These are phyloP conservation scores for Ceriops decandra DNA, from an alignment of 345 rosid genomes.

Conservation along the genomic window DNA sequence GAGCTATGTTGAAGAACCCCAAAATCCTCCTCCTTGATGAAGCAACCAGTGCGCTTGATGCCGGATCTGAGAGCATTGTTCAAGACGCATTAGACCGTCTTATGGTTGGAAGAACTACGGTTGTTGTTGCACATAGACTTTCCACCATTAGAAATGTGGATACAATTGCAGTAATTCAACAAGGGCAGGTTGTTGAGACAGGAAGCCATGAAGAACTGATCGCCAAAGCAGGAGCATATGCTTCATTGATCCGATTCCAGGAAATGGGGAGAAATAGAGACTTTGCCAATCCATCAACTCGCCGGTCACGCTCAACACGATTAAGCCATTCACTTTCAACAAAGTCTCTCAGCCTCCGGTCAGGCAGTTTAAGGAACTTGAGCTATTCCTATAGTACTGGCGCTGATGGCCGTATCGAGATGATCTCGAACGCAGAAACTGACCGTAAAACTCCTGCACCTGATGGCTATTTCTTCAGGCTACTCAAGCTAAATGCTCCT, in stretches of 20 bases:
- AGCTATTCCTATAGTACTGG: slow-evolving; percentile 98
- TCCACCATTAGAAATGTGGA: neutral
- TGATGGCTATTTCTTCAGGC: slow-evolving; percentile 73
- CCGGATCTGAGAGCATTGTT: neutral
- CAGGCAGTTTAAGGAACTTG: slow-evolving; percentile 91
- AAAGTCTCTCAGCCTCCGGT: slow-evolving; percentile 86
- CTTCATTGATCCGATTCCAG: slow-evolving; percentile 85
- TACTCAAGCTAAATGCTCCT: slow-evolving; percentile 86
- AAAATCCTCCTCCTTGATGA: neutral
- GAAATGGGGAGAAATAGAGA: slow-evolving; percentile 90
- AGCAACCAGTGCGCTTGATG: slow-evolving; percentile 9
- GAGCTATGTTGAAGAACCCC: slow-evolving; percentile 2
- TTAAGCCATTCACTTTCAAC: slow-evolving; percentile 89
- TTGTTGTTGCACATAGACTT: slow-evolving; percentile 5
- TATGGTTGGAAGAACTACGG: slow-evolving; percentile 1
- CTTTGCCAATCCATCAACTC: slow-evolving; percentile 88
- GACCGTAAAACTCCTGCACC: slow-evolving; percentile 90
- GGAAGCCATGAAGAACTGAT: slow-evolving; percentile 57
- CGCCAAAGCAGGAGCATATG: slow-evolving; percentile 75
- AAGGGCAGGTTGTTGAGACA: slow-evolving; percentile 8
- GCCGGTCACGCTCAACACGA: slow-evolving; percentile 76
- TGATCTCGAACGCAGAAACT: slow-evolving; percentile 92
- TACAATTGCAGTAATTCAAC: neutral
- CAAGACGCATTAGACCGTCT: slow-evolving; percentile 3
- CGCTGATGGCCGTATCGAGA: slow-evolving; percentile 94